These are phyloP conservation scores for Yarrowia hollandica DNA, from an alignment of 805 yeast genomes.

Conservation along the genomic window DNA sequence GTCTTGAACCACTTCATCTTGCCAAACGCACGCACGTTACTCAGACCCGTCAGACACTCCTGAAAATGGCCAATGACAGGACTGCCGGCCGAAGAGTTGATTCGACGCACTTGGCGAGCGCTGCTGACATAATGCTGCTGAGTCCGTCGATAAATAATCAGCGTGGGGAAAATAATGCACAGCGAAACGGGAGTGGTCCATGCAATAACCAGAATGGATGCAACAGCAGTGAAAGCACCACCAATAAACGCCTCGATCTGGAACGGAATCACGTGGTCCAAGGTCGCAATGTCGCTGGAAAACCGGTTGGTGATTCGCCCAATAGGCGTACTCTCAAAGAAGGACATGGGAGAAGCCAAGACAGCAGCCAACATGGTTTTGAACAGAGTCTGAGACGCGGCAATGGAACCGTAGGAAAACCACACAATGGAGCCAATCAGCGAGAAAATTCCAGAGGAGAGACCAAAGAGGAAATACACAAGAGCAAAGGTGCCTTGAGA, in stretches of 20 bases:
- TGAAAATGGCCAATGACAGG: constrained; percentile 83
- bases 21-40: constrained; percentile 75
- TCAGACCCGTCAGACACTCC: constrained; percentile 75
- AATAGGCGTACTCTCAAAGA: constrained; percentile 92
- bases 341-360: constrained; percentile 87
- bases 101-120: constrained; percentile 75
- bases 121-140: constrained; percentile 69
- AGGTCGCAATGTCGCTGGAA: constrained; percentile 82
- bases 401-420: constrained; percentile 47
- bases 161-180: constrained; percentile 66
- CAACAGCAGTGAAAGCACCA: constrained; percentile 43
- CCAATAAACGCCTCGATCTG: constrained; percentile 43
- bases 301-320: constrained; percentile 90
- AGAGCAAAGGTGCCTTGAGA: constrained; percentile 62
- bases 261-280: constrained; percentile 65
- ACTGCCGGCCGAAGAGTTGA: constrained; percentile 64
- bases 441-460: constrained; percentile 48
- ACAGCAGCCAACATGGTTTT: constrained; percentile 70
- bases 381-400: constrained; percentile 51
- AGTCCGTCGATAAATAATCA: constrained; percentile 63
- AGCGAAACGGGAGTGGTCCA: constrained; percentile 85
- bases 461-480: constrained; percentile 66
- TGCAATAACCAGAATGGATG: constrained; percentile 78
- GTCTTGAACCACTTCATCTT: constrained; percentile 63
- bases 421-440: constrained; percentile 58